Evolutionary conservation across 2,329 filamentous ascomycete genomes (phyloP), one percentile per base, ranked within the genome.

Genomic region (Chrysoporthe deuterocubensis): DNA sequence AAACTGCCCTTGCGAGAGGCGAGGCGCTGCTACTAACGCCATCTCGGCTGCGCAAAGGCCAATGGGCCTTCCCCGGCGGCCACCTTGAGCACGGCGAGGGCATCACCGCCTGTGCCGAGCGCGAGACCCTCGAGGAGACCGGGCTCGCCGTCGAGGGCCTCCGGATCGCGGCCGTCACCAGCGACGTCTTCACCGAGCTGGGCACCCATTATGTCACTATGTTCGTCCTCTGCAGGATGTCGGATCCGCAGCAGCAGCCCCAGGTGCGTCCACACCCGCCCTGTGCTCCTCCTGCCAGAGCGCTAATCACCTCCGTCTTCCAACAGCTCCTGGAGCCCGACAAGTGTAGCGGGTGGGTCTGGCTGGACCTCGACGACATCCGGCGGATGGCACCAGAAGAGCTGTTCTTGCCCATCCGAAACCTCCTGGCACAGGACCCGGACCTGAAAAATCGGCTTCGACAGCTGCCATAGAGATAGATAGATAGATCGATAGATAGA

Each of bases 171-270:
- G 86, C 84, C 0, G 84, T 87, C 0, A 93, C 90, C 5, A 93
- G 94, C 74, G 88, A 90, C 72, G 75, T 91, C 0, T 92, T 93
- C 75, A 73, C 77, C 1, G 74, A 75, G 0, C 83, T 85, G n/a
- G 78, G 78, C 0, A 92, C 89, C 76, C 92, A 95, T 75, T 95
- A 94, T 74, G 82, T 93, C 62, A 94, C 92, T 0, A 76, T 93
- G 2, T 94, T 92, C 71, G 85, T 93, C 70, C 79, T 81, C 0
- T 88, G 86, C 54, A 78, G 77, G 57, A 79, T 87, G 71, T 74
- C 78, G 0, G 82, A 87, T 37, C 79, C 82, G 18, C 71, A 73
- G 0, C 82, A 82, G 37, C 76, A 85, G 71, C 85, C 90, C 0
- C 66, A 83, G 81, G 89, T 91, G 68, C 73, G 82, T 77, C 26